Evolutionary conservation across 306 rosid species (phyloP), one percentile per base, ranked within the genome.

Genomic region (Cicer cuneatum): DNA sequence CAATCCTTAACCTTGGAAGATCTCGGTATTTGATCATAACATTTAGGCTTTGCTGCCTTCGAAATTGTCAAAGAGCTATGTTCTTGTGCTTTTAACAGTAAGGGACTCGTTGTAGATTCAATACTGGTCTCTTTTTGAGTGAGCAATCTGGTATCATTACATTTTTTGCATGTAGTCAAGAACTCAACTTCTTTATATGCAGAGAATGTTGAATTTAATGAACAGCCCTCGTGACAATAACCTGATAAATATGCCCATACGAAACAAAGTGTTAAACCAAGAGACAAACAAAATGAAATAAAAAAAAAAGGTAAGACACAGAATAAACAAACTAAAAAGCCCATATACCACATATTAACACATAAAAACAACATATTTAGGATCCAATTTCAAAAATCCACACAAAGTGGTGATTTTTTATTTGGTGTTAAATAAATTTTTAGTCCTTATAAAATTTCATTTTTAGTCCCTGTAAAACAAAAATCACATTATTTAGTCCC

Each of bases 71-170:
- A 14, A 18, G 82, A 66, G 73, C 80, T 79, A 45, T 56, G 85
- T 46, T 82, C 90, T 76, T 77, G 87, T 71, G 80, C 82, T 82
- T 81, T 86, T 82, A 85, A 65, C 59, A 78, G 80, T 59, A 89
- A 82, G 72, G 96, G 90, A 75, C 84, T 87, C 48, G 85, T 86
- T 43, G 95, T 85, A 67, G 92, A 87, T 72, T 90, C 89, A 59
- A 86, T 77, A 51, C 74, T 71, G 67, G 76, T 80, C 68, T 60
- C 87, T 56, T 78, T 87, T 48, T 81, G 82, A 38, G 67, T 21
- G 64, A 78, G 79, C 51, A 76, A 75, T 68, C 81, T 85, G 64
- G 77, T 67, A 42, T 76, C 80, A 85, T 78, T 80, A 62, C 98
- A 93, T 65, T 64, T 83, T 82, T 79, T 89, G 89, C 98, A 93